Conservation (phyloP, 2,329 filamentous ascomycete species). For the Diaporthe capsici region DNA sequence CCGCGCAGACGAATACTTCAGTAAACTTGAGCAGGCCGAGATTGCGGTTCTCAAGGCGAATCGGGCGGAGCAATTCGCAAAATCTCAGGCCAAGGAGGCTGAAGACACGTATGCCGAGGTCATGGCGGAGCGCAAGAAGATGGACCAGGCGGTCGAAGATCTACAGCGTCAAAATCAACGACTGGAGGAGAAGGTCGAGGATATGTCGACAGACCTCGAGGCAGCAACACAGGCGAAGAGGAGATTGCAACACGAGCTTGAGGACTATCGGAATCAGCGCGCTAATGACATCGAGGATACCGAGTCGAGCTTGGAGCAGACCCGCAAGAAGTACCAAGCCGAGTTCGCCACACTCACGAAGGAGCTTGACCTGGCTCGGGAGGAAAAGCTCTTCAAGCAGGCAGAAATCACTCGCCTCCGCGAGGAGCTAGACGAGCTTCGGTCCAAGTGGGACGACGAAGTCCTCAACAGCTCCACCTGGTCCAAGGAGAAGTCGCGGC, state of each 20-base stretch:
- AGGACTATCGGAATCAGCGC: conserved; percentile 95
- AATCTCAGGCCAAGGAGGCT: conserved; percentile 87
- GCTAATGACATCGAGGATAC: conserved; percentile 98
- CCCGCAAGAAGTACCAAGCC: conserved; percentile 95
- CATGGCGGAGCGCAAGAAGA: conserved; percentile 92
- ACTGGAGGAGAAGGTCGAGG: conserved; percentile 91
- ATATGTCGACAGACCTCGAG: conserved; percentile 90
- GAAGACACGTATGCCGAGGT: conserved; percentile 92
- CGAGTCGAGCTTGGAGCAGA: conserved; percentile 95
- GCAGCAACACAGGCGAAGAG: conserved; percentile 90
- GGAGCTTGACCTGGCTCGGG: conserved; percentile 92
- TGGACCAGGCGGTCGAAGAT: conserved; percentile 89
- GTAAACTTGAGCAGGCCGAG: conserved; percentile 96
- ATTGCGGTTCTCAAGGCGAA: conserved; percentile 94
- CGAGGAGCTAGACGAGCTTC: conserved; percentile 95
- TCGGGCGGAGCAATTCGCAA: conserved; percentile 94
- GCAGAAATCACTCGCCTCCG: conserved; percentile 88
- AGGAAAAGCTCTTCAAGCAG: conserved; percentile 88
- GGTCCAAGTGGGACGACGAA: conserved; percentile 98
- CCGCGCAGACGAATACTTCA: conserved; percentile 95
- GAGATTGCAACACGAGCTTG: conserved; percentile 94
- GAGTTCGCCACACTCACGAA: conserved; percentile 92
- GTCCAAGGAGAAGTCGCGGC: conserved; percentile 95
- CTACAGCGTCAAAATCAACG: conserved; percentile 90
- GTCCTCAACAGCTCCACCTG: conserved; percentile 97